Conservation (phyloP, 2,329 filamentous ascomycete genomes). For the Arthrobotrys entomopaga region DNA sequence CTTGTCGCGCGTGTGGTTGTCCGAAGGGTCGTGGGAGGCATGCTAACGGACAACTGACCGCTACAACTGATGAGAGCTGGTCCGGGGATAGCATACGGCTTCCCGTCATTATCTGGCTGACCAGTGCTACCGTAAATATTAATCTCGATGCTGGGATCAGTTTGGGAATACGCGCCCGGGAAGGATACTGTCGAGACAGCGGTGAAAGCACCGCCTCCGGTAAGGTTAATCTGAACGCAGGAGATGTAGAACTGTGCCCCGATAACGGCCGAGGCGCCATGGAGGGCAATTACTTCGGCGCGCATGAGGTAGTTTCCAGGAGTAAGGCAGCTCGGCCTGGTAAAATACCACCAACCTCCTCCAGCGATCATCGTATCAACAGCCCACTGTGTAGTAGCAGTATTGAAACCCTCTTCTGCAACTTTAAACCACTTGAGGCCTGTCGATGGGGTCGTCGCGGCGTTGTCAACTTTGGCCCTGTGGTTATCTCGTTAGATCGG, state of each 20-base stretch:
- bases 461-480: conserved; percentile 63
- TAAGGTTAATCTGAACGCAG: conserved; percentile 61
- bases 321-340: conserved; percentile 60
- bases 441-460: conserved; percentile 61
- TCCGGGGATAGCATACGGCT: conserved; percentile 41
- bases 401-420: conserved; percentile 62
- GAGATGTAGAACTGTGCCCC: conserved; percentile 62
- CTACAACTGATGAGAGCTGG: conserved; percentile 40
- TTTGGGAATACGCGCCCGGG: conserved; percentile 60
- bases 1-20: conserved; percentile 19
- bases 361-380: conserved; percentile 66
- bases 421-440: conserved; percentile 64
- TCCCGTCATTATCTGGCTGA: conserved; percentile 46
- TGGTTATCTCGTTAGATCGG: conserved; percentile 22
- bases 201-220: conserved; percentile 57
- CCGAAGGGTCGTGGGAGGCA: conserved; percentile 4
- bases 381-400: conserved; percentile 64
- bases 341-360: conserved; percentile 63
- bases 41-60: conserved; percentile 23
- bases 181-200: conserved; percentile 58
- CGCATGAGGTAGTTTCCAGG: conserved; percentile 60
- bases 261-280: conserved; percentile 54
- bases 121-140: conserved; percentile 49
- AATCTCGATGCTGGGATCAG: conserved; percentile 59
- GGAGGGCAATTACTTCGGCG: conserved; percentile 56